Conservation (phyloP, 371 early-diverging fungal species). For the Mucor irregularis region DNA sequence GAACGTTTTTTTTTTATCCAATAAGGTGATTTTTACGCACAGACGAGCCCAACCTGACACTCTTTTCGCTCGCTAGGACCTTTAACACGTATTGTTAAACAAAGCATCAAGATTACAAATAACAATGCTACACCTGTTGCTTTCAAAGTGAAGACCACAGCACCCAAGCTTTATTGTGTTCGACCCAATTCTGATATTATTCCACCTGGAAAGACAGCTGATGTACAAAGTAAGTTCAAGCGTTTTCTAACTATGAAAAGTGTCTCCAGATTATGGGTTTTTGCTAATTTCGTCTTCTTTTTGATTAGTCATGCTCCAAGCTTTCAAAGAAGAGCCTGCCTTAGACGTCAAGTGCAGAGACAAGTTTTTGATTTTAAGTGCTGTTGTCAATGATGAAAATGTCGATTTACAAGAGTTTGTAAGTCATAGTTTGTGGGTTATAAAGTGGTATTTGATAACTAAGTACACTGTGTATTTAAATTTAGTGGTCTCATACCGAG, state of each 20-base stretch:
- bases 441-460: background rate
- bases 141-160: conserved; percentile 94
- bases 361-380: conserved; percentile 82
- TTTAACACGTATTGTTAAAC: conserved; percentile 59
- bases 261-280: background rate
- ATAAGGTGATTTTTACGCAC: background rate
- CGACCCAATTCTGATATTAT: conserved; percentile 86
- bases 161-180: conserved; percentile 90
- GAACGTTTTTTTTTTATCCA: background rate
- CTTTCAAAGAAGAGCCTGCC: conserved; percentile 72
- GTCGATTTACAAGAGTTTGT: conserved; percentile 44
- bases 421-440: conserved; percentile 8
- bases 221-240: conserved; percentile 61
- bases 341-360: conserved; percentile 75
- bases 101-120: conserved; percentile 59
- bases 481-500: conserved; percentile 23
- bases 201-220: conserved; percentile 54
- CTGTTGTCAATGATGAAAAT: conserved; percentile 24
- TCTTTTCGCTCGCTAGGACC: conserved; percentile 52
- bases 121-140: conserved; percentile 57
- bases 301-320: conserved; percentile 71
- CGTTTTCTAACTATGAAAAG: background rate
- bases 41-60: too few relatives aligned
- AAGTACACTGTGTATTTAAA: background rate
- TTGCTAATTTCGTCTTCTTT: background rate